Evolutionary conservation across 768 basidiomycete species (phyloP).

Genomic region (Leccinum barrowsii): DNA sequence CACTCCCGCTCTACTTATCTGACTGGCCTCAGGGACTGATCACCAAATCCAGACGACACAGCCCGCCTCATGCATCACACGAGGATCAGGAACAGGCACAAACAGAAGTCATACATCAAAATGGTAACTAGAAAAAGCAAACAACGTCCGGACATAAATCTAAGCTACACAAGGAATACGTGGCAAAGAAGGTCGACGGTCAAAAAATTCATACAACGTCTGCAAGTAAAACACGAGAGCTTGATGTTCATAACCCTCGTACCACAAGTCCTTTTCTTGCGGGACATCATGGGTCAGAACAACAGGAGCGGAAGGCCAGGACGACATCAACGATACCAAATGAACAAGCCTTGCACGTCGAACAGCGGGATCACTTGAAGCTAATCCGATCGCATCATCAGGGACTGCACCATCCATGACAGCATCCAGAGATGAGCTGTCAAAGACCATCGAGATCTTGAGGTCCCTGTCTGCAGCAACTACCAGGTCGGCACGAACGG

Average conservation of each 20-base stretch:
- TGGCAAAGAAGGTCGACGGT: background rate
- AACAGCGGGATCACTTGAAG: background rate
- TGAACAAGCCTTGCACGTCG: background rate
- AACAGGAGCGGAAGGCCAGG: background rate
- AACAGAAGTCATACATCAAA: no score
- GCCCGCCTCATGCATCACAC: no score
- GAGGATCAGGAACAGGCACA: no score
- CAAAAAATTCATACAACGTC: background rate
- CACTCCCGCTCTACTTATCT: no score
- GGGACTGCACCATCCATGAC: background rate
- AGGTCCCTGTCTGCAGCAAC: background rate
- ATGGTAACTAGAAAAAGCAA: no score
- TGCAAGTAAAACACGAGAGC: background rate
- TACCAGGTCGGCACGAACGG: background rate
- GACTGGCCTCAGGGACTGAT: no score
- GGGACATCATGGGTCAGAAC: background rate
- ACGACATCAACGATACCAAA: background rate
- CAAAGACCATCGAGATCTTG: no score
- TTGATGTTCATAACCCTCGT: background rate
- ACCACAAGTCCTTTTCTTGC: background rate
- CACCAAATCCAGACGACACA: no score
- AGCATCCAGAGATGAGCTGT: no score
- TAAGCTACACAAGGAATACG: background rate
- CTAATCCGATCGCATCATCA: background rate
- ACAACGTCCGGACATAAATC: no score